A percentile compares a stretch with the other conserved stretches of the same genome.
Evolutionary conservation across 495 filamentous ascomycete genomes (phyloP).

Genomic region (Bacidia rubella): DNA sequence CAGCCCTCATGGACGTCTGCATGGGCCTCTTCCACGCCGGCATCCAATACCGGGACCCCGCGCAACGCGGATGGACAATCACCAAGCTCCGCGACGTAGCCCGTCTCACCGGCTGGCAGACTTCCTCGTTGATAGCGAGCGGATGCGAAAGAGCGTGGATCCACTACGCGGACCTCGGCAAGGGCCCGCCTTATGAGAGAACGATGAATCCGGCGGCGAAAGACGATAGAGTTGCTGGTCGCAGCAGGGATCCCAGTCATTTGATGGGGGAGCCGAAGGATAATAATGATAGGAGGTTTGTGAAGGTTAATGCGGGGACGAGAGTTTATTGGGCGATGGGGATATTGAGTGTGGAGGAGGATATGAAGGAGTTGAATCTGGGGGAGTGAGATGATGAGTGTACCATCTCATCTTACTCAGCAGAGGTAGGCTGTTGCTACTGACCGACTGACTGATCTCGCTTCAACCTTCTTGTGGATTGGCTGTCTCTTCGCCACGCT

Average conservation of each 20-base stretch:
- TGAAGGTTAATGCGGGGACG: slow-evolving; percentile 29
- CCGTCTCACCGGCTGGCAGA: slow-evolving; percentile 76
- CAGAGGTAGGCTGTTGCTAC: too few species aligned
- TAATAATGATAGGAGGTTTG: slow-evolving; percentile 37
- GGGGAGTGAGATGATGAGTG: slow-evolving; percentile 6
- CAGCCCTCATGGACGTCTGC: slow-evolving; percentile 63
- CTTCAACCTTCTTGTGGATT: too few species aligned
- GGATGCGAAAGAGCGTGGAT: slow-evolving; percentile 80
- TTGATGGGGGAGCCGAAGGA: slow-evolving; percentile 18
- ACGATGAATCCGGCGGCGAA: slow-evolving; percentile 23
- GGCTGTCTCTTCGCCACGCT: too few species aligned
- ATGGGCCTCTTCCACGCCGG: slow-evolving; percentile 77
- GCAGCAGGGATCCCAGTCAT: slow-evolving; percentile 15
- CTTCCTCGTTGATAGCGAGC: slow-evolving; percentile 58
- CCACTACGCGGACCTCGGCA: slow-evolving; percentile 52
- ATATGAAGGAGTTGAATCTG: slow-evolving; percentile 34
- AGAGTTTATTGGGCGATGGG: slow-evolving; percentile 46
- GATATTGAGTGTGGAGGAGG: slow-evolving; percentile 42
- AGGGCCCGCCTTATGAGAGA: slow-evolving; percentile 58
- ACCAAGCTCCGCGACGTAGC: slow-evolving; percentile 58
- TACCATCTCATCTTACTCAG: too few species aligned
- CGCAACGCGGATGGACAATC: slow-evolving; percentile 66
- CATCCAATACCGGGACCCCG: slow-evolving; percentile 59
- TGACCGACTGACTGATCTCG: too few species aligned
- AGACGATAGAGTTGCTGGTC: slow-evolving; percentile 20